Conservation (phyloP, 2,329 filamentous ascomycete species). For the Hawksworthiomyces lignivorus region DNA sequence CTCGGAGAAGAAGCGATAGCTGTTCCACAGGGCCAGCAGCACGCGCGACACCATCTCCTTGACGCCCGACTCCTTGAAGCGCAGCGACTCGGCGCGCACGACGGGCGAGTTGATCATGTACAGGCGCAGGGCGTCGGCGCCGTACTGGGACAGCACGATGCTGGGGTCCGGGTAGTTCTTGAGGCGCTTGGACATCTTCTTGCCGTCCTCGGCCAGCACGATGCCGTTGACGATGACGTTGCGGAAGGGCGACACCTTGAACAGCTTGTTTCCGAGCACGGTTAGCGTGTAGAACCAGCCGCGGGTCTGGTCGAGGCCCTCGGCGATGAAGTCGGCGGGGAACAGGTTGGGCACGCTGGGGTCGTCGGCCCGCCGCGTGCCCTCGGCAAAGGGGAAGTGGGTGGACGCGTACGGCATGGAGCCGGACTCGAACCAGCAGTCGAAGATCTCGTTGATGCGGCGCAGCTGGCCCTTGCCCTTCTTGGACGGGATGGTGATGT, state of each 20-base stretch:
- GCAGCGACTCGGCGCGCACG: constrained; percentile 79
- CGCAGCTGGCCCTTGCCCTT: constrained; percentile 59
- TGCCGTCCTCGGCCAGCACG: constrained; percentile 58
- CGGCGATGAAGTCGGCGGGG: constrained; percentile 46
- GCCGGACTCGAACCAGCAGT: constrained; percentile 49
- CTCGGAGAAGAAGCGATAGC: constrained; percentile 91
- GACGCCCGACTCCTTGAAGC: constrained; percentile 86
- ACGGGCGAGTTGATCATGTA: constrained; percentile 97
- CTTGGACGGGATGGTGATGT: constrained; percentile 89
- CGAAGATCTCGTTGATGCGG: constrained; percentile 54
- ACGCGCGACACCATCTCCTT: constrained; percentile 94
- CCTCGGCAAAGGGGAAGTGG: constrained; percentile 62
- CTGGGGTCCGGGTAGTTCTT: constrained; percentile 92
- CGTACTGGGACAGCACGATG: constrained; percentile 78
- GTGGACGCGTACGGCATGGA: constrained; percentile 48
- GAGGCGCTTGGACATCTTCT: constrained; percentile 97
- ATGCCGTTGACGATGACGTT: constrained; percentile 54
- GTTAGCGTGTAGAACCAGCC: constrained; percentile 96
- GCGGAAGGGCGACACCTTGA: constrained; percentile 63
- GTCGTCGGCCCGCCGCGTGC: constrained; percentile 79
- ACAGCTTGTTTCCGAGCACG: constrained; percentile 73
- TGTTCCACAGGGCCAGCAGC: constrained; percentile 87
- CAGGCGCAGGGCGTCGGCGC: constrained; percentile 85
- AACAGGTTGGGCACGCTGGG: constrained; percentile 23
- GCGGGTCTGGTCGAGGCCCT: constrained; percentile 67